Base-by-base conservation (phyloP, 148 eudicot genomes). In the Vaccinium vitisidaea region DNA sequence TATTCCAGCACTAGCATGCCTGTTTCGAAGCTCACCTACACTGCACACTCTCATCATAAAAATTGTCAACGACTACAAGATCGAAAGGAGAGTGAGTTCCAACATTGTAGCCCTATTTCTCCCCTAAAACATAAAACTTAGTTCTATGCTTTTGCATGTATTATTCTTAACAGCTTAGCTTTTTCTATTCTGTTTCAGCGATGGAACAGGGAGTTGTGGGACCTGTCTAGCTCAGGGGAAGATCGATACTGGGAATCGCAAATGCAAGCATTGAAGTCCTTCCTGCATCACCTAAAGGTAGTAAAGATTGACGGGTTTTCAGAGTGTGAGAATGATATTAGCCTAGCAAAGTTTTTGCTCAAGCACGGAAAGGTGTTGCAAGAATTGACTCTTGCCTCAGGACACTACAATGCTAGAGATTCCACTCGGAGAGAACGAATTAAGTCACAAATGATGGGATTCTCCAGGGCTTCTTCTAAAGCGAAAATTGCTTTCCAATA, bases 401-500 rank as follows among this genome's bases (percentile, higher is more conserved):
- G 76, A 21, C 80, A 81, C 77, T 82, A 74, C 75, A 85, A 63
- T 67, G 48, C 76, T n/a, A 89, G 87, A 75, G 88, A 90, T 83
- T 71, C 86, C 2, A 90, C 84, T 43, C 83, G 89, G 18, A 49
- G 88, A 14, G 90, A 90, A 12, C 90, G 88, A 53, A 86, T 93
- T 83, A 92, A 86, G 87, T 91, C 93, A 11, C 89, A 85, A 65
- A 89, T 93, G 77, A 91, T 80, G 92, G 90, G 88, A 3, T 92
- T 88, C 76, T 80, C 89, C 1, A 75, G 88, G 84, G 93, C 93
- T 84, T 90, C 93, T 55, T 86, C 88, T 12, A 83, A 86, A 79
- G 94, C 89, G 83, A 88, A 89, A 49, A 69, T 92, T 83, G 49
- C 80, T 53, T 88, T 92, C 82, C 86, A 87, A 43, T 84, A 86